These are phyloP conservation scores for Aspergillus sp. DNA, from an alignment of 2,329 filamentous ascomycete genomes.

Conservation along the genomic window DNA sequence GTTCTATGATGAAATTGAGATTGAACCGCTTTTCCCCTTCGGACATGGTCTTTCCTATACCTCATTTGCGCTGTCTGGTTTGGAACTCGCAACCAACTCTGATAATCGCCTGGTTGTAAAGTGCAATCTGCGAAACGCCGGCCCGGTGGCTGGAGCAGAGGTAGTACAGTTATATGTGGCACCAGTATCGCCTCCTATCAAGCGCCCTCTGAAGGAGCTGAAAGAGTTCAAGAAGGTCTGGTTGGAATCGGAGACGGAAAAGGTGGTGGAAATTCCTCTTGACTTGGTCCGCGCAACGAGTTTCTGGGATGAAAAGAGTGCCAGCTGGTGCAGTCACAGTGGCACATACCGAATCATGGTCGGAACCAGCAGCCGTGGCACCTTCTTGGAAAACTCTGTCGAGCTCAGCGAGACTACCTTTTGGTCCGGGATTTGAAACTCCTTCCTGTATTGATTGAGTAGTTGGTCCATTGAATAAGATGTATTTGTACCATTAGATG, in stretches of 20 bases:
- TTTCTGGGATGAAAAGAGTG: conserved; percentile 66
- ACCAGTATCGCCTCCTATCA: conserved; percentile 46
- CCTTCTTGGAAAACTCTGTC: no score
- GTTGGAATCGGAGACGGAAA: conserved; percentile 56
- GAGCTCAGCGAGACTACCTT: no score
- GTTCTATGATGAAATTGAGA: conserved; percentile 65
- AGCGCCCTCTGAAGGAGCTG: conserved; percentile 56
- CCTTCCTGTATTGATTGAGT: no score
- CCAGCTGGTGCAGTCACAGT: no score
- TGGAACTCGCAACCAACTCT: conserved; percentile 28
- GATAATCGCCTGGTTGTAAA: conserved; percentile 35
- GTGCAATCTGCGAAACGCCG: conserved; percentile 52
- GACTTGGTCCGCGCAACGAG: conserved; percentile 61
- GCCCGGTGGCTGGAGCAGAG: conserved; percentile 48
- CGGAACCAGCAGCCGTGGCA: no score
- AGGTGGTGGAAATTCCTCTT: conserved; percentile 51
- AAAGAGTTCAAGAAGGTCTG: conserved; percentile 63
- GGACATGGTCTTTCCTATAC: conserved; percentile 75
- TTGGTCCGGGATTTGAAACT: no score
- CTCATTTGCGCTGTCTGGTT: conserved; percentile 53
- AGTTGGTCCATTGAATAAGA: no score
- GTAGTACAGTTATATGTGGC: conserved; percentile 53
- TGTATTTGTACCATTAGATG: no score
- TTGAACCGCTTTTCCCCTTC: conserved; percentile 65
- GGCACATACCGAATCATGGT: no score